Conservation (phyloP, 139 green algal species). For the Dunaliella primolecta region DNA sequence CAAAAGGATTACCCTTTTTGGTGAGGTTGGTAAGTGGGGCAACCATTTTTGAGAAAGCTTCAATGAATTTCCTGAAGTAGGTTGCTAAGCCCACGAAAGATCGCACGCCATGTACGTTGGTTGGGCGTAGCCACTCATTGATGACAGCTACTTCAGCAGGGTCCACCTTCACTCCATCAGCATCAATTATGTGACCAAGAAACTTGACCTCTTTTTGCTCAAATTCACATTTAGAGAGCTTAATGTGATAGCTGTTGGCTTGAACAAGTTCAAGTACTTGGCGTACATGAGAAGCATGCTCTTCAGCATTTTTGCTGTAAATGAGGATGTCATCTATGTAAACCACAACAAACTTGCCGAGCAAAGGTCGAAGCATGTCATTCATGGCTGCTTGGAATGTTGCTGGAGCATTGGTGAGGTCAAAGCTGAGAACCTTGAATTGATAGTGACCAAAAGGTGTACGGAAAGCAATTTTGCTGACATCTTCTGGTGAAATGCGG, state of each 20-base stretch:
- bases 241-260: background rate
- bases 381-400: conserved; percentile 33
- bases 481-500: too few relatives aligned
- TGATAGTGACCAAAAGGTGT: too few relatives aligned
- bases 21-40: conserved; percentile 34
- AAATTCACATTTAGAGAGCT: background rate
- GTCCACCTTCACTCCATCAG: conserved; percentile 30
- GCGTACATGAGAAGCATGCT: background rate
- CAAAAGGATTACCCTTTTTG: background rate
- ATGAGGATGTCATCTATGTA: conserved; percentile 45
- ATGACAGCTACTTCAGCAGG: conserved; percentile 34
- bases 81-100: conserved; percentile 50
- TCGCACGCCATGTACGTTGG: conserved; percentile 19
- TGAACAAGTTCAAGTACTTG: background rate
- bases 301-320: conserved; percentile 18
- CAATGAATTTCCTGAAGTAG: conserved; percentile 31
- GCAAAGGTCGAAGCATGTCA: conserved; percentile 13
- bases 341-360: conserved; percentile 24
- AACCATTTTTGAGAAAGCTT: conserved; percentile 36
- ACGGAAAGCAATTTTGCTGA: too few relatives aligned
- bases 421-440: too few relatives aligned
- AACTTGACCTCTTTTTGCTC: conserved; percentile 20
- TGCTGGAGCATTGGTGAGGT: conserved; percentile 28
- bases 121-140: conserved; percentile 6
- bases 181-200: conserved; percentile 31